Conservation (phyloP, 2,329 filamentous ascomycete species). For the Cercospora beticola region DNA sequence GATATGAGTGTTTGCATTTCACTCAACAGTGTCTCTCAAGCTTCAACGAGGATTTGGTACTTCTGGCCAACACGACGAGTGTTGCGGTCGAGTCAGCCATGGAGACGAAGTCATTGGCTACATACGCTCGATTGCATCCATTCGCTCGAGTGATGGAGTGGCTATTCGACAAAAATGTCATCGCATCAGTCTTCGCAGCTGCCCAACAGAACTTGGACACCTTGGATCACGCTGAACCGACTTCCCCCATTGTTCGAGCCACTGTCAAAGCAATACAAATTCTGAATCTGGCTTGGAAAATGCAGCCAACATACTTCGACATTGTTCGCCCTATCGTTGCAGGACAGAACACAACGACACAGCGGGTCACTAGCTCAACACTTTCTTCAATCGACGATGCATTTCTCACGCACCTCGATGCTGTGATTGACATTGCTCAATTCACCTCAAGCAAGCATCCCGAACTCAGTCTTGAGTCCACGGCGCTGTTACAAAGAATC, state of each 20-base stretch:
- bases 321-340: conserved; percentile 79
- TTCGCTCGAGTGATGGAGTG: conserved; percentile 96
- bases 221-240: conserved; percentile 68
- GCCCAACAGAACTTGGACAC: conserved; percentile 74
- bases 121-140: conserved; percentile 84
- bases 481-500: conserved; percentile 81
- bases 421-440: conserved; percentile 79
- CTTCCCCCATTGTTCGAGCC: conserved; percentile 78
- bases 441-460: conserved; percentile 85
- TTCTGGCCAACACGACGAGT: conserved; percentile 76
- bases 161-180: conserved; percentile 91
- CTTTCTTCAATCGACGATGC: conserved; percentile 92
- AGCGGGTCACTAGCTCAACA: conserved; percentile 68
- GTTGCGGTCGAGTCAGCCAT: conserved; percentile 74
- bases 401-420: conserved; percentile 72
- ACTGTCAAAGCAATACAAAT: conserved; percentile 80
- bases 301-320: conserved; percentile 89
- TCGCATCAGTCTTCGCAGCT: conserved; percentile 73
- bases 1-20: conserved; percentile 80
- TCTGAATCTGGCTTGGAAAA: conserved; percentile 76
- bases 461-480: conserved; percentile 73
- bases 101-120: conserved; percentile 68
- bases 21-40: conserved; percentile 73
- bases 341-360: conserved; percentile 59
- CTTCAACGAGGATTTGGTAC: conserved; percentile 92